Evolutionary conservation across 192 early-diverging fungal genomes (phyloP), one percentile per base, ranked within the genome.

Genomic region (Pilobolus umbonatus): DNA sequence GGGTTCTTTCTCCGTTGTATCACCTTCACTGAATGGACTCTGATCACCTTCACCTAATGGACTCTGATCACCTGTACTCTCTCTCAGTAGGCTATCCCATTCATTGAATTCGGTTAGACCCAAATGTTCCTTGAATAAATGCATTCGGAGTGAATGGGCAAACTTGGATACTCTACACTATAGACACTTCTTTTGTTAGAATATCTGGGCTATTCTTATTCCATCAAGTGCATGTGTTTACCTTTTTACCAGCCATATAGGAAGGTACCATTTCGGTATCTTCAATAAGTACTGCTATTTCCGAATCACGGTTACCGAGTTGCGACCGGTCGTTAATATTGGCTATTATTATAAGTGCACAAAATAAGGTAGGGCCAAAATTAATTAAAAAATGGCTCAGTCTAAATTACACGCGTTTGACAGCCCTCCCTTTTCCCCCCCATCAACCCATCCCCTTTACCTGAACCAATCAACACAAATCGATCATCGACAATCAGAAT

Each of bases 401-500:
- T n/a, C n/a, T n/a, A n/a, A n/a, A n/a, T n/a, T n/a, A 57, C 26
- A 26, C 3, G 30, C 38, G 24, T n/a, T 14, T 19, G 6, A 31
- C 5, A 31, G 34, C 32, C 26, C 46, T 1, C 26, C 26, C 26
- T 47, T 24, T 28, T 1, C 24, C 5, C 45, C 0, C 10, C 4
- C 39, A 44, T 4, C 3, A 21, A 45, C 35, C 22, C 22, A 19
- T 62, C 24, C 36, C 32, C 11, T 9, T 36, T 57, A 69, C 67
- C 67, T 36, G 88, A 90, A 7, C 93, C 93, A 71, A 87, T 83
- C 39, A 95, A 75, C 43, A 89, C 88, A 47, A 83, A 81, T 22
- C 80, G 76, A 64, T 95, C 93, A 58, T 95, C 93, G 7, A 93
- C 82, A 65, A 95, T 91, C 86, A 95, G 84, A 30, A 91, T 65